A percentile compares a stretch with the other conserved stretches of the same genome.
phyloP scores from a whole-genome alignment of 495 filamentous ascomycete species.

The Glonium stellatum region DNA sequence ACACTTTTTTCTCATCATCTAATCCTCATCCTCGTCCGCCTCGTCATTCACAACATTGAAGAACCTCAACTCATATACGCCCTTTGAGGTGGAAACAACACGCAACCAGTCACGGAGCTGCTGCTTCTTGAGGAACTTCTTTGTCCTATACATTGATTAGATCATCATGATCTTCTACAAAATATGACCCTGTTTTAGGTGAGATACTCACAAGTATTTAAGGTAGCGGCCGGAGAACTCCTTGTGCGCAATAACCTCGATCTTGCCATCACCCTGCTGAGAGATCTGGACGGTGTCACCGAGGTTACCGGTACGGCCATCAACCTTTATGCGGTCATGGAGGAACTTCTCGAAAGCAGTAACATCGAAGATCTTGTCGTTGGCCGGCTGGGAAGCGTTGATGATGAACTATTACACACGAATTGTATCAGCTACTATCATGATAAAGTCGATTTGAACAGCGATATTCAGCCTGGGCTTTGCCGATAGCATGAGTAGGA shows the following conservation, averaged over 20 bases:
- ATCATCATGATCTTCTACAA: background rate
- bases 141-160: slow-evolving; percentile 59
- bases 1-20: slow-evolving; percentile 38
- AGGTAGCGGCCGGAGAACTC: slow-evolving; percentile 97
- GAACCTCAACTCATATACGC: slow-evolving; percentile 98
- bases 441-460: background rate
- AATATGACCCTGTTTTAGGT: background rate
- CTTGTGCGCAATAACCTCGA: slow-evolving; percentile 95
- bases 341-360: slow-evolving; percentile 99
- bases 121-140: slow-evolving; percentile 99
- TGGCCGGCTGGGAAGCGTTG: slow-evolving; percentile 94
- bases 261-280: slow-evolving; percentile 86
- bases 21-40: slow-evolving; percentile 95
- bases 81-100: slow-evolving; percentile 92
- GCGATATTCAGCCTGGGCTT: too few species aligned
- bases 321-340: slow-evolving; percentile 99
- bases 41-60: slow-evolving; percentile 99
- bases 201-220: slow-evolving; percentile 84
- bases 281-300: slow-evolving; percentile 88
- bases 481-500: background rate
- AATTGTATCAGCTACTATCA: background rate
- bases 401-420: slow-evolving; percentile 73
- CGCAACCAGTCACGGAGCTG: slow-evolving; percentile 99
- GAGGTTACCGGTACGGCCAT: slow-evolving; percentile 94
- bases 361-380: slow-evolving; percentile 99